Conservation (phyloP, 192 early-diverging fungal genomes). For the Backusella psychrophila region DNA sequence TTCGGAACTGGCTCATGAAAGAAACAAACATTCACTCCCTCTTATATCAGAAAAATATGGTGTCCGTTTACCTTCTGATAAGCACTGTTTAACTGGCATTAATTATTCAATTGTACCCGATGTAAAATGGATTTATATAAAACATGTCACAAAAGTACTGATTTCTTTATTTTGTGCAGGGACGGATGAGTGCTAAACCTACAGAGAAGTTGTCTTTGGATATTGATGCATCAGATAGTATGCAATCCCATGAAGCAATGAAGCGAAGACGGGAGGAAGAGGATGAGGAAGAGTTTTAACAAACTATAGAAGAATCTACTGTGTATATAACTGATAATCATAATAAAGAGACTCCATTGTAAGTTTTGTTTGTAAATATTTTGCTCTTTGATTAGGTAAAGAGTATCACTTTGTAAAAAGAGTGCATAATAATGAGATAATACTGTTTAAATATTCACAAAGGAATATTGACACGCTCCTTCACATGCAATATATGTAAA, state of each 20-base stretch:
- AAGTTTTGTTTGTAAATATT: not conserved
- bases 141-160: too few relatives aligned
- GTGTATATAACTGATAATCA: not conserved
- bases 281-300: conserved; percentile 27
- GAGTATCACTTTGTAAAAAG: too few relatives aligned
- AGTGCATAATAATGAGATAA: too few relatives aligned
- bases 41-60: conserved; percentile 79
- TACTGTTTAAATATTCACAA: not conserved
- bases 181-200: not conserved
- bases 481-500: not conserved
- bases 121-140: conserved; percentile 23
- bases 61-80: conserved; percentile 71
- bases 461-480: not conserved
- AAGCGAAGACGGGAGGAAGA: conserved; percentile 23
- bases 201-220: conserved; percentile 1
- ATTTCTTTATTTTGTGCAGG: not conserved
- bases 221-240: not conserved
- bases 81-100: conserved; percentile 69
- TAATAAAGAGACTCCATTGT: not conserved
- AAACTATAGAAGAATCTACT: not conserved
- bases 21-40: conserved; percentile 71
- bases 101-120: conserved; percentile 77
- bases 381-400: too few relatives aligned
- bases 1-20: conserved; percentile 69
- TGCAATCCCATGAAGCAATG: not conserved